A percentile compares a stretch with the other conserved stretches of the same genome.
These are phyloP conservation scores for Cyclotella baltica DNA, from an alignment of 108 stramenopile genomes.

Conservation along the genomic window DNA sequence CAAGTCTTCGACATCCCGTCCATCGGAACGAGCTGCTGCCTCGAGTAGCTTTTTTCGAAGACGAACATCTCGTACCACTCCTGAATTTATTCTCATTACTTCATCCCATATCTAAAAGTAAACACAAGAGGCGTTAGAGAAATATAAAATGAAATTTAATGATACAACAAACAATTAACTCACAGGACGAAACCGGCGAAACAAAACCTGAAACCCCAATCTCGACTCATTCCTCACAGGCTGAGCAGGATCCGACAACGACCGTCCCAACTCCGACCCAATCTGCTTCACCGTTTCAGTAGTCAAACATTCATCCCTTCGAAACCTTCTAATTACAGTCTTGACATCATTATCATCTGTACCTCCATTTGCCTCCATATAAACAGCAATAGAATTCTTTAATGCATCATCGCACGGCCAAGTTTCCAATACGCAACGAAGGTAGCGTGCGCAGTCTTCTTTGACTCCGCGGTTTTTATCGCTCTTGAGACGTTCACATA, in stretches of 20 bases:
- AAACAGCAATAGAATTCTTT: background rate
- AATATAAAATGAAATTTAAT: background rate
- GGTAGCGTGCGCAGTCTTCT: conserved; percentile 82
- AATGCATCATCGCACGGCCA: conserved; percentile 53
- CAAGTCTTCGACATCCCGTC: conserved; percentile 47
- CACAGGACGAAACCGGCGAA: conserved; percentile 48
- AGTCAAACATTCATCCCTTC: conserved; percentile 41
- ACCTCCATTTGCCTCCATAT: background rate
- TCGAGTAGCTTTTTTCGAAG: conserved; percentile 62
- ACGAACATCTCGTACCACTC: conserved; percentile 57
- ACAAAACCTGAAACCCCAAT: conserved; percentile 64
- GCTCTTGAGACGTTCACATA: conserved; percentile 71
- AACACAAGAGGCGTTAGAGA: background rate
- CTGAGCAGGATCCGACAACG: conserved; percentile 77
- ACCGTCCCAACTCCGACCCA: conserved; percentile 54
- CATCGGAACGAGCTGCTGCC: conserved; percentile 42
- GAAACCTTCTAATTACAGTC: background rate
- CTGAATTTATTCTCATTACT: conserved; percentile 49
- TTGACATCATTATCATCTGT: background rate
- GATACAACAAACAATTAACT: background rate
- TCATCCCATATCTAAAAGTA: conserved; percentile 49
- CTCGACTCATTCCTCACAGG: conserved; percentile 66
- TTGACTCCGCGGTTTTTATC: conserved; percentile 78
- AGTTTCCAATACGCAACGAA: conserved; percentile 59
- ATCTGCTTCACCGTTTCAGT: conserved; percentile 58